These are phyloP conservation scores for Sophora flavescens DNA, from an alignment of 306 rosid species.

Conservation along the genomic window DNA sequence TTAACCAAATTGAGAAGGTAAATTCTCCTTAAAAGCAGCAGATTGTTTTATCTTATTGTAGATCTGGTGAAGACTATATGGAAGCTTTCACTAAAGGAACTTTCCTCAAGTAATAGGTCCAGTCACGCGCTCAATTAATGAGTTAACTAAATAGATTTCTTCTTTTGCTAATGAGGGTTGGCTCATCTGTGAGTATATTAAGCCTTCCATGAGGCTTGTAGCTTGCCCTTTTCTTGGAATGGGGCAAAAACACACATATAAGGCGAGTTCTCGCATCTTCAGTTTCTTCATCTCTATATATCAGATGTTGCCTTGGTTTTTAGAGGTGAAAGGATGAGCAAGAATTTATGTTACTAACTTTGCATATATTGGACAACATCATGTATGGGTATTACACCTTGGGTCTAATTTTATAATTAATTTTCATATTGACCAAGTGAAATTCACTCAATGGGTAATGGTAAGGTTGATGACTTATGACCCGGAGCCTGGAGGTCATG, in stretches of 20 bases:
- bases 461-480: no score
- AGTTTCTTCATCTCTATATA: not conserved
- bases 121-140: not conserved
- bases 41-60: conserved; percentile 25
- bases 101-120: conserved; percentile 7
- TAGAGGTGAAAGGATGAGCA: not conserved
- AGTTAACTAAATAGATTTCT: conserved; percentile 9
- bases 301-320: not conserved
- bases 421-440: not conserved
- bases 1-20: conserved; percentile 87
- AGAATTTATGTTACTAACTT: not conserved
- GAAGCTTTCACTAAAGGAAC: conserved; percentile 10
- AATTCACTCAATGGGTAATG: not conserved
- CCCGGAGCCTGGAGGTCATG: no score
- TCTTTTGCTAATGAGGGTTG: not conserved
- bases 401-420: conserved; percentile 13
- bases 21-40: conserved; percentile 42
- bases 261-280: not conserved
- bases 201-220: not conserved
- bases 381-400: not conserved
- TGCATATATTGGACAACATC: not conserved
- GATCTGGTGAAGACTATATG: conserved; percentile 22
- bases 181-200: not conserved
- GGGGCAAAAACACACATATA: no score
- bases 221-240: not conserved